Evolutionary conservation across 352 stramenopile genomes (phyloP).

Genomic region (Phytophthora capsici): DNA sequence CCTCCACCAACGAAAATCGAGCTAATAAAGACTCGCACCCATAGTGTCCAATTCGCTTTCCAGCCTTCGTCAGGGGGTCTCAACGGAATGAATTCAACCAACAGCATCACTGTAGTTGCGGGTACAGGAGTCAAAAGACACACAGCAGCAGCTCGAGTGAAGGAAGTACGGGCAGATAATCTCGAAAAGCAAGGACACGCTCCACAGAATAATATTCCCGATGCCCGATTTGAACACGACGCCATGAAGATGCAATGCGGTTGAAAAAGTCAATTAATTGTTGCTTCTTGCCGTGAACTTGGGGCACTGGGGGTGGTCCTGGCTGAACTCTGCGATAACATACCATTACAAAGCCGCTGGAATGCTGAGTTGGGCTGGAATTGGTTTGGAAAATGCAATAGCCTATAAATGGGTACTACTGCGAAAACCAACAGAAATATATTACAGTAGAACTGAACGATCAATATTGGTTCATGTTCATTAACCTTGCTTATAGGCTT

Average conservation of each 20-base stretch:
- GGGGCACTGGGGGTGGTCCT: not conserved
- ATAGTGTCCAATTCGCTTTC: slow-evolving; percentile 19
- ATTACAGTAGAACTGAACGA: too few relatives aligned
- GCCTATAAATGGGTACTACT: too few relatives aligned
- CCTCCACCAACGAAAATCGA: slow-evolving; percentile 16
- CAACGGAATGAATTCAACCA: slow-evolving; percentile 28
- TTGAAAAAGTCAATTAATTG: not conserved
- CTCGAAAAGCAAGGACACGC: slow-evolving; percentile 20
- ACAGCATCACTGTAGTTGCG: slow-evolving; percentile 9
- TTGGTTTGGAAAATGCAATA: too few relatives aligned
- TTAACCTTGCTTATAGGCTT: too few relatives aligned
- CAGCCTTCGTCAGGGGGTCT: slow-evolving; percentile 13
- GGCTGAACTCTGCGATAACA: slow-evolving; percentile 1
- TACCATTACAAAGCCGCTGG: not conserved
- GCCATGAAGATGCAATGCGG: not conserved
- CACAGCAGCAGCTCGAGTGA: slow-evolving; percentile 5
- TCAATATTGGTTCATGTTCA: too few relatives aligned
- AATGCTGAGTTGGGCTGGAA: too few relatives aligned
- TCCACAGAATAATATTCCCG: slow-evolving; percentile 19
- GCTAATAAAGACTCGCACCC: slow-evolving; percentile 22
- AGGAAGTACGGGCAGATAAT: slow-evolving; percentile 18
- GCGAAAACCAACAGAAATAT: too few relatives aligned
- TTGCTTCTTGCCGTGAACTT: not conserved
- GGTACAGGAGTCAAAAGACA: slow-evolving; percentile 22
- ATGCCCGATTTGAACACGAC: slow-evolving; percentile 27